Base-by-base conservation (phyloP, 768 basidiomycete species). In the Mycena albidolilacea region DNA sequence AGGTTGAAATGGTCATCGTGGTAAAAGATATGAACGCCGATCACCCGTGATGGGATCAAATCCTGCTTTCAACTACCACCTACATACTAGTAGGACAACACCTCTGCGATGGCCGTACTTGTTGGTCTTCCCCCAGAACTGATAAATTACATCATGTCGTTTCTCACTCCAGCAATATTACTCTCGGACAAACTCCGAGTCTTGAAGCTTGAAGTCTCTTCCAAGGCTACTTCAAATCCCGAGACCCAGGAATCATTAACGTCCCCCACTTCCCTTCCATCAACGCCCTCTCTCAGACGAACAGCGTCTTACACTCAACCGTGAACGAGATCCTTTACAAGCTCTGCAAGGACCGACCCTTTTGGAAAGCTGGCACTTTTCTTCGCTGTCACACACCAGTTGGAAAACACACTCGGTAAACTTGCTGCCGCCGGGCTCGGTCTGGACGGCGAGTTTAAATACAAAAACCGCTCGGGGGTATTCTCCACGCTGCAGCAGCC, bases 311-410 rank as follows among this genome's bases (percentile, higher is more conserved):
- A 2, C 44, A 63, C 17, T 1, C 3, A 10, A 37, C 30, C 10
- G 8, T 63, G 0, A 19, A 48, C 19, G 23, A 54, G 37, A 23
- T 21, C 19, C 38, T 55, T 54, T 52, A 65, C 19, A 30, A 21
- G 37, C n/a, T 54, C 38, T 30, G 64, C 48, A 3, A 65, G 52
- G 11, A 11, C 39, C 38, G 50, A 64, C 38, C 21, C n/a, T 37
- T 17, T 63, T 41, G 69, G 69, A 7, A 23, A 6, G 23, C 61
- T 52, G 0, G 41, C 69, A 30, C 38, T 70, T 15, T 61, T 70
- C 48, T 65, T 55, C 8, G 50, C 50, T 7, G 64, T 64, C 14
- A 19, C 44, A 62, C 61, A 63, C 17, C 4, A 57, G 9, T 23
- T 44, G 14, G 69, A 70, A 54, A 41, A 1, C 69, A 14, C 62